Base-by-base conservation (phyloP, 768 basidiomycete species). In the Serendipita indica region DNA sequence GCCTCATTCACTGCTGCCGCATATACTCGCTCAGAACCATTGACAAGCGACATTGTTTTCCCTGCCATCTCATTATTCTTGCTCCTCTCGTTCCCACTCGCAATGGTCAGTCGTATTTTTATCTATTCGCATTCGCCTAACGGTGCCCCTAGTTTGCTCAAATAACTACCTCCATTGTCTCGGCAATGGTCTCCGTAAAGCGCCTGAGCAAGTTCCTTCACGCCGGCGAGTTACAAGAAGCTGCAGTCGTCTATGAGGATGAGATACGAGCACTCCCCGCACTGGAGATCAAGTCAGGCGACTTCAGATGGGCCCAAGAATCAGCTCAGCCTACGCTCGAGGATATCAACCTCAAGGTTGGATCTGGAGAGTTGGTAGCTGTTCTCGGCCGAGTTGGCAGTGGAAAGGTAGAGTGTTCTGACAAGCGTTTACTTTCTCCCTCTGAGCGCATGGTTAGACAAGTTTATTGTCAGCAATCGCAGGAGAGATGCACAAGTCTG, bases 11-110 rank as follows among this genome's bases (percentile, higher is more conserved):
- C 86, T 4, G 77, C 77, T 0, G 86, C 86, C 4, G 81, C 87
- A 0, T 65, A 74, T 16, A 76, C 77, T 1, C 81, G 82, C 3
- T 69, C 76, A 0, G 75, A 68, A 28, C 88, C 91, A 2, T 70
- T 98, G 1, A 97, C 94, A 0, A 80, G 86, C 0, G 92, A 96
- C 62, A 73, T 90, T 56, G 93, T 97, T 62, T 98, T 98, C 77
- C 94, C 94, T n/a, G 83, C 89, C 0, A 91, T 98, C 62, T 84
- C 89, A 0, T 71, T 93, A 30, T 93, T 91, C 72, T 83, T 88
- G 80, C 74, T 94, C 0, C 72, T 94, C 30, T 82, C 84, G 60
- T 92, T 92, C 71, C 90, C 90, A 1, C 73, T 93, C 22, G 85
- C 79, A 2, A 86, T 89, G 86, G 84, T 85, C 67, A 35, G 74